Base-by-base conservation (phyloP, 768 basidiomycete species). In the Naganishia onofrii region DNA sequence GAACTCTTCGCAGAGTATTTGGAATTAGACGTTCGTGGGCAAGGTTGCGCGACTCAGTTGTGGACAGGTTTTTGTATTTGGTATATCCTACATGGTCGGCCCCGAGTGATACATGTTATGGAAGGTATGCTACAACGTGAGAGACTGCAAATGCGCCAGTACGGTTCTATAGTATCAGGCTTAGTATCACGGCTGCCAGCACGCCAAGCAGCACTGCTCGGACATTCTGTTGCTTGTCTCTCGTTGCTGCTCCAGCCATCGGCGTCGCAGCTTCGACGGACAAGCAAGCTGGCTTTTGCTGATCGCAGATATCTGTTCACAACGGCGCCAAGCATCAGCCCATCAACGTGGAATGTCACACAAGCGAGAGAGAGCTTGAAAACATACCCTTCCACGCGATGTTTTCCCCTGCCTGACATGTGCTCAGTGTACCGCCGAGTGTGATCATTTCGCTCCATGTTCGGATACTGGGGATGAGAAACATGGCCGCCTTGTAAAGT, bases 401-500 rank as follows among this genome's bases (percentile, higher is more conserved):
- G 21, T 51, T 51, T 8, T 63, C 60, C n/a, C 19, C 28, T 10
- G 36, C 38, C 13, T 3, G 60, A 44, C 68, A 69, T 10, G 55
- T 36, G 9, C 56, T 60, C 8, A 69, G 57, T 19, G 46, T 42
- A 0, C 26, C 54, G 9, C 68, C 68, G 5, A 69, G 57, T 29
- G 23, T 26, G 44, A 51, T 44, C 48, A 69, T 53, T 23, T 60
- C 56, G 32, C 2, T 34, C 28, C 28, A 60, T 21, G 56, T 31
- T 13, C 48, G 68, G 23, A 69, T 63, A 17, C 56, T 51, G 17
- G 68, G 68, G n/a, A 69, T 69, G 21, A 69, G 44, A n/a, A 69
- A 69, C 68, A 60, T 60, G 56, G 77, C 75, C 15, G 79, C 74
- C 68, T 80, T 80, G 70, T 75, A 78, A 44, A 80, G 44, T 67